Evolutionary conservation across 2,329 filamentous ascomycete species (phyloP), one percentile per base, ranked within the genome.

Genomic region (Cryphonectria japonica): DNA sequence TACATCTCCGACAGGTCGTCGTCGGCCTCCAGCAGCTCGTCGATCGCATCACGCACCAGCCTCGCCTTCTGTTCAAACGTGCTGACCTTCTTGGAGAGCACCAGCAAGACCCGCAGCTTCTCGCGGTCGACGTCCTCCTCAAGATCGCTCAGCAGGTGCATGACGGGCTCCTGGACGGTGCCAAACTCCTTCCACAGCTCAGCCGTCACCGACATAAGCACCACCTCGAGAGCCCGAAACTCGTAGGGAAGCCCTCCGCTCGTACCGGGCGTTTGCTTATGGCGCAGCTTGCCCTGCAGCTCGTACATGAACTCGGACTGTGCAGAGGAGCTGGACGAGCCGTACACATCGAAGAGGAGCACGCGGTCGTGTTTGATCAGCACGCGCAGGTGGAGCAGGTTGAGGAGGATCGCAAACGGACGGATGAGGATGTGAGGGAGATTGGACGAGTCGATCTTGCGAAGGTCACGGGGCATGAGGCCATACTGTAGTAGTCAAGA

Each of bases 271-370:
- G 84, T 78, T 71, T 90, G 86, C 79, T 94, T 95, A 78, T 97
- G 94, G 74, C 93, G 91, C 61, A 99, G 85, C 79, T 97, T 97
- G 16, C 93, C 93, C 80, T 98, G 94, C 29, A 99, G 84, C 78
- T 98, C 96, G 82, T 98, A 98, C 89, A 99, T 97, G 83, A 99
- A 99, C 19, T 96, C 89, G 4, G 94, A 97, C 80, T 98, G 96
- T 43, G 95, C 94, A 78, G 98, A 97, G 0, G 94, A 97, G 76
- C 97, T 94, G 72, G 94, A 95, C 57, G 94, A 96, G 41, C 96
- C 96, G 81, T 97, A 98, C 19, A 96, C 93, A 78, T 98, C 96
- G 79, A 99, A 98, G 6, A 99, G 91, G 34, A 99, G 88, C 8
- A 99, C 82, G 34, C 95, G 92, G 78, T 99, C 93, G 74, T 95